Evolutionary conservation across 108 stramenopile genomes (phyloP).

Genomic region (Nitzschia sp.): DNA sequence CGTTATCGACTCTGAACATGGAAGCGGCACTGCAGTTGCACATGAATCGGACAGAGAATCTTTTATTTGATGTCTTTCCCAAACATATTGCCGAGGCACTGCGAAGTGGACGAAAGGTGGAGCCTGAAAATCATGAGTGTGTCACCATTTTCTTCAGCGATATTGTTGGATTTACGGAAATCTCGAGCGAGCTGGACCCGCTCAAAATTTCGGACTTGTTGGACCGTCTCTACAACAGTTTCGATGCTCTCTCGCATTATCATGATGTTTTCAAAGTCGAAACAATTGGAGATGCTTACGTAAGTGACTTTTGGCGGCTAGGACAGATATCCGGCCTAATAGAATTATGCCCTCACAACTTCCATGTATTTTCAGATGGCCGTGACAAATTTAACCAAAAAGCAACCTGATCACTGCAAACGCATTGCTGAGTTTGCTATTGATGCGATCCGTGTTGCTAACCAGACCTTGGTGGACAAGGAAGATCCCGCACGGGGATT

Average conservation of each 20-base stretch:
- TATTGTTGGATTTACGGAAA: constrained; percentile 73
- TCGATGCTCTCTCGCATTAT: constrained; percentile 63
- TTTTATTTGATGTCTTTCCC: constrained; percentile 48
- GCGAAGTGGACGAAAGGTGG: constrained; percentile 49
- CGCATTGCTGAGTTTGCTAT: constrained; percentile 74
- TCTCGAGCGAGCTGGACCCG: constrained; percentile 52
- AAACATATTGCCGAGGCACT: constrained; percentile 50
- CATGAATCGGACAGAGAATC: constrained; percentile 32
- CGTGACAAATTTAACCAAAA: constrained; percentile 63
- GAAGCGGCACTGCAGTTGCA: constrained; percentile 29
- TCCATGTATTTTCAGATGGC: constrained; percentile 35
- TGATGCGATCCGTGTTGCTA: constrained; percentile 60
- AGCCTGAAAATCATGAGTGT: constrained; percentile 49
- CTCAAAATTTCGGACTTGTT: constrained; percentile 64
- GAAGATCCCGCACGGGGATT: constrained; percentile 55
- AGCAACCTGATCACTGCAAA: constrained; percentile 75
- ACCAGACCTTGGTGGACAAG: constrained; percentile 49
- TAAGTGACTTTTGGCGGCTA: constrained; percentile 35
- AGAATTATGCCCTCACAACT: not conserved
- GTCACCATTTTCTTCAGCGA: constrained; percentile 71
- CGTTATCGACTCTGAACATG: not conserved
- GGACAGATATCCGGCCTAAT: not conserved
- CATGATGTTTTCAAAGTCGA: constrained; percentile 83
- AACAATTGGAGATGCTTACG: constrained; percentile 77
- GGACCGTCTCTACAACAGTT: constrained; percentile 62